Conservation (phyloP, 192 early-diverging fungal species). For the Chytriomyces confervae region DNA sequence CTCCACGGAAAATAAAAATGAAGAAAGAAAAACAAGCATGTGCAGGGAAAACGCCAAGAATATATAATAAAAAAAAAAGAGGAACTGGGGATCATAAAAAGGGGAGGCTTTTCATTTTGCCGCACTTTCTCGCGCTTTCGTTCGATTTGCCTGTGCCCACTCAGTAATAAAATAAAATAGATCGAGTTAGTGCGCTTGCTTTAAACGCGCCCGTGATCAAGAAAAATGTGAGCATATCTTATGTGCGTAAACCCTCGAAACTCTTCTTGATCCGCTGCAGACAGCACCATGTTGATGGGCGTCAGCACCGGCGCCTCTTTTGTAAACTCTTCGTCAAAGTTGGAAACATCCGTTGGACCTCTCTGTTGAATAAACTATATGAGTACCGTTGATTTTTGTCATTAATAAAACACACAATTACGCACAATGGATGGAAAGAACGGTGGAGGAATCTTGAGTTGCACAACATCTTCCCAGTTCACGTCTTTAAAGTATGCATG, state of each 20-base stretch:
- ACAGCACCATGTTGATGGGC: constrained; percentile 84
- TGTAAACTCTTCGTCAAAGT: constrained; percentile 99
- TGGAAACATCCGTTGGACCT: constrained; percentile 85
- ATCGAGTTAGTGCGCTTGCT: background rate
- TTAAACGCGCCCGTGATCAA: background rate
- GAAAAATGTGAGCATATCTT: constrained; percentile 32
- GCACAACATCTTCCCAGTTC: constrained; percentile 96
- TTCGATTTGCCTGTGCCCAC: constrained; percentile 50
- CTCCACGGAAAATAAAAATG: too few relatives aligned
- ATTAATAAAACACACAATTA: constrained; percentile 1
- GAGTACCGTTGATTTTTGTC: background rate
- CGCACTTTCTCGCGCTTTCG: constrained; percentile 18
- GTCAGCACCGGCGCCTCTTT: constrained; percentile 90
- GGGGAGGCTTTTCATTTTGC: too few relatives aligned
- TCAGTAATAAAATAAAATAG: constrained; percentile 34
- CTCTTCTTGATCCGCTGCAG: constrained; percentile 86
- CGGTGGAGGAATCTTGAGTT: constrained; percentile 85
- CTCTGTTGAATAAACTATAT: constrained; percentile 38
- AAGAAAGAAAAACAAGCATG: too few relatives aligned
- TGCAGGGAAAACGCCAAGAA: too few relatives aligned
- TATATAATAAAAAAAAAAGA: too few relatives aligned
- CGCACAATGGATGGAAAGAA: constrained; percentile 87
- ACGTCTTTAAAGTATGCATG: constrained; percentile 95
- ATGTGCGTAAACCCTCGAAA: constrained; percentile 85
- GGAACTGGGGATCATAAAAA: too few relatives aligned